Percentiles rank a stretch among this genome's conserved stretches.
These are phyloP conservation scores for Mediolabrus comicus DNA, from an alignment of 108 stramenopile genomes.

Conservation along the genomic window DNA sequence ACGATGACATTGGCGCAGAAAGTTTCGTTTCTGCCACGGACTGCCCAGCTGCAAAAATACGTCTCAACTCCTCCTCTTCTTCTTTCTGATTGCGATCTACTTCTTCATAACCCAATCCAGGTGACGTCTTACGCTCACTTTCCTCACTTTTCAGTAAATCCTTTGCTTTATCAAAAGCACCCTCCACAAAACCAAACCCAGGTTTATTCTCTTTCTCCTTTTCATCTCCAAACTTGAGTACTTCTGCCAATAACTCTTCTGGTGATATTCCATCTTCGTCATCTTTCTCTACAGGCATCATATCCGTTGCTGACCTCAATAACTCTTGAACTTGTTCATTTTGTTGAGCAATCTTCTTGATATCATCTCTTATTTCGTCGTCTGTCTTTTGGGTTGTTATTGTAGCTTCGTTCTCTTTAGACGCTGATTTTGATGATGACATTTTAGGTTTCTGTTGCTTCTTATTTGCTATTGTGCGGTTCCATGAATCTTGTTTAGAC, in stretches of 20 bases:
- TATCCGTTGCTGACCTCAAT: slow-evolving; percentile 53
- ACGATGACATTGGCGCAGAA: slow-evolving; percentile 4
- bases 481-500: slow-evolving; percentile 27
- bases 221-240: slow-evolving; percentile 77
- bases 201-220: slow-evolving; percentile 59
- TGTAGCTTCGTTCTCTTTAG: not conserved
- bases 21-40: slow-evolving; percentile 58
- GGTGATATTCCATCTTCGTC: slow-evolving; percentile 63
- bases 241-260: slow-evolving; percentile 67
- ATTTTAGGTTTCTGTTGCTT: not conserved
- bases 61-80: slow-evolving; percentile 65
- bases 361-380: slow-evolving; percentile 37
- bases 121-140: slow-evolving; percentile 18
- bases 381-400: slow-evolving; percentile 17
- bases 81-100: slow-evolving; percentile 17
- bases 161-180: slow-evolving; percentile 82
- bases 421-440: slow-evolving; percentile 6
- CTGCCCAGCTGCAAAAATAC: slow-evolving; percentile 79
- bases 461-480: slow-evolving; percentile 31
- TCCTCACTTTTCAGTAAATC: slow-evolving; percentile 52
- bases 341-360: slow-evolving; percentile 25
- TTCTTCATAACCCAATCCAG: slow-evolving; percentile 16
- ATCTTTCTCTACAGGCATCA: slow-evolving; percentile 55
- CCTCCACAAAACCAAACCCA: slow-evolving; percentile 77
- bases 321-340: slow-evolving; percentile 60